phyloP scores from a whole-genome alignment of 2,329 filamentous ascomycete species.

The Fusarium lyarnte region DNA sequence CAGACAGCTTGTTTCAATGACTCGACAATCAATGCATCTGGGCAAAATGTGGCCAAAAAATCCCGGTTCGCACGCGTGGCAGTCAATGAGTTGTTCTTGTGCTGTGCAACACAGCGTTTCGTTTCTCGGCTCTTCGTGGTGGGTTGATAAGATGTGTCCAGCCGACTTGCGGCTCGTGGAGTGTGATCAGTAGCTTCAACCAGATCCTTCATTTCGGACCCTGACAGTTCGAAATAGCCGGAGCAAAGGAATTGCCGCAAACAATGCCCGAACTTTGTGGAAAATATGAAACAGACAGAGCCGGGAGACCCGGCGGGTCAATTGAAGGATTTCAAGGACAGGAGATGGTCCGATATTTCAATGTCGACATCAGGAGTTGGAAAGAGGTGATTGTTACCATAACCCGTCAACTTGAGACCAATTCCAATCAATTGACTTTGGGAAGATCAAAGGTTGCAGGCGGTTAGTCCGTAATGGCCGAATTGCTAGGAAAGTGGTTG shows the following conservation, averaged over 20 bases:
- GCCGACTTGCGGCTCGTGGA: slow-evolving; percentile 18
- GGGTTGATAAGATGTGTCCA: slow-evolving; percentile 18
- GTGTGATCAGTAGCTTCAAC: slow-evolving; percentile 16
- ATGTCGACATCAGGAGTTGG: slow-evolving; percentile 41
- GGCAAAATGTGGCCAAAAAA: slow-evolving; percentile 7
- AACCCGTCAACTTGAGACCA: not conserved
- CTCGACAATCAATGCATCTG: not conserved
- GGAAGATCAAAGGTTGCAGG: not conserved
- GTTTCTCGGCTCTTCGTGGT: slow-evolving; percentile 16
- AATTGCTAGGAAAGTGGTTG: slow-evolving; percentile 34
- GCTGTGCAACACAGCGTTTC: slow-evolving; percentile 33
- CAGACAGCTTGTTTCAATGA: slow-evolving; percentile 17
- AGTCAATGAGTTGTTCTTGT: slow-evolving; percentile 37
- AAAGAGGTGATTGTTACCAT: slow-evolving; percentile 38
- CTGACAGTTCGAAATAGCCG: slow-evolving; percentile 9
- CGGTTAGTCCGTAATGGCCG: slow-evolving; percentile 1
- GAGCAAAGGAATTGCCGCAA: not conserved
- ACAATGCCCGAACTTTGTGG: not conserved
- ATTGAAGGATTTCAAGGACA: not conserved
- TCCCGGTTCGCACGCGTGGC: slow-evolving; percentile 31
- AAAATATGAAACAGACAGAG: not conserved
- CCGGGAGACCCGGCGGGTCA: slow-evolving; percentile 13
- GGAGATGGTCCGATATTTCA: slow-evolving; percentile 32
- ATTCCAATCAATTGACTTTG: slow-evolving; percentile 6
- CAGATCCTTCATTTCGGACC: slow-evolving; percentile 11